Evolutionary conservation across 306 rosid species (phyloP), one percentile per base, ranked within the genome.

Genomic region (Lathyrus sativus): DNA sequence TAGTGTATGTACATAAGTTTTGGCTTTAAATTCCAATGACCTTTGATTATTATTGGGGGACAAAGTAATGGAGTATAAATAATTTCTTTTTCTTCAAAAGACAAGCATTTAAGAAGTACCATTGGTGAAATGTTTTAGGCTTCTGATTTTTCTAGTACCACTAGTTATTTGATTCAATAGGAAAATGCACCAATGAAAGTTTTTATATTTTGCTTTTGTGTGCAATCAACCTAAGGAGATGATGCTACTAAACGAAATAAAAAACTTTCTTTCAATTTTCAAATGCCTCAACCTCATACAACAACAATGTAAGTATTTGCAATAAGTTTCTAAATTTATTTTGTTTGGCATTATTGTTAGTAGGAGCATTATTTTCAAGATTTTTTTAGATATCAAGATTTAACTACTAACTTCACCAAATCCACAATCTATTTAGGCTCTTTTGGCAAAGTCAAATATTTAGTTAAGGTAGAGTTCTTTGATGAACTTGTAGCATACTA

Each of bases 1-100:
- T 82, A n/a, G 22, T 62, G 73, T 14, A 72, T 63, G 60, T 75
- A 57, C 69, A 76, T 84, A 42, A 13, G 24, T 65, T 81, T 50
- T 76, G 65, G 53, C 43, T 68, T 77, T 66, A 66, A 59, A 71
- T 76, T 64, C 68, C 22, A 62, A 15, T 76, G 70, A 76, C 68
- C 83, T 6, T 65, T 15, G 64, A 73, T 53, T 59, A 71, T 67
- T 79, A 44, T 42, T 15, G 56, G 42, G 76, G 76, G 81, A 42
- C 76, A 65, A 68, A 19, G 39, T 61, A 26, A 37, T 35, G n/a
- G 68, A n/a, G 51, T 17, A 55, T 73, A 46, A 59, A 26, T 12
- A 37, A 18, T 42, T 28, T 19, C 28, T 28, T 39, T 51, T 11
- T 13, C 45, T 11, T 13, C 45, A 9, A 18, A 5, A 15, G 19